Evolutionary conservation across 208 protist species (phyloP), one percentile per base, ranked within the genome.

Genomic region (Lotmaria passim): DNA sequence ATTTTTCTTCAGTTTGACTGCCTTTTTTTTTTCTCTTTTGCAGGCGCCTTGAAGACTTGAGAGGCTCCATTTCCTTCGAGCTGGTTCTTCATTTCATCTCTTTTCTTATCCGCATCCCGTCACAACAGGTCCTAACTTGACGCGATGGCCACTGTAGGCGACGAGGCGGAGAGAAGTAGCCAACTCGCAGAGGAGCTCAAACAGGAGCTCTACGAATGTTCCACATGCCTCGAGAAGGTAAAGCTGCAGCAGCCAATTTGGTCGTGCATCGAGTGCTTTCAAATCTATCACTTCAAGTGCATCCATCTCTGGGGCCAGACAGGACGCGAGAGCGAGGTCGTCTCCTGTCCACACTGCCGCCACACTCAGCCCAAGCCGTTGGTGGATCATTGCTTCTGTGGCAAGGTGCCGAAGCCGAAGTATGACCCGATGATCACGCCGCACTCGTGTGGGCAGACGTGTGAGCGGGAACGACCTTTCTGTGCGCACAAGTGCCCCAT

Each of bases 361-460:
- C 79, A 87, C 36, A 70, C 36, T 4, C 64, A 77, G 41, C 75
- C 82, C 6, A 62, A 72, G 39, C 61, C 75, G 36, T 33, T 64
- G 5, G 64, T 58, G 1, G 79, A 86, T 47, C 64, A 62, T 28
- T 94, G 89, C 64, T 94, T 93, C 67, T 94, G 89, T 66, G 82
- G 81, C 3, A 92, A 90, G 59, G 51, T 76, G n/a, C 47, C 48
- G 2, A 77, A 85, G 48, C 89, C 89, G 2, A 63, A 73, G 52
- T 86, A 86, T 69, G 80, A 90, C 59, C 85, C 86, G 8, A 77
- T 91, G 46, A 48, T 93, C 38, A 90, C 77, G 0, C 90, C 90
- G 10, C 90, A 95, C 74, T 90, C 81, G n/a, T 95, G 90, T 36
- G 90, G 87, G 0, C 71, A 82, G n/a, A 69, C 36, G 19, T 95